Evolutionary conservation across 2,329 filamentous ascomycete species (phyloP).

Genomic region (Achaetomium macrosporum): DNA sequence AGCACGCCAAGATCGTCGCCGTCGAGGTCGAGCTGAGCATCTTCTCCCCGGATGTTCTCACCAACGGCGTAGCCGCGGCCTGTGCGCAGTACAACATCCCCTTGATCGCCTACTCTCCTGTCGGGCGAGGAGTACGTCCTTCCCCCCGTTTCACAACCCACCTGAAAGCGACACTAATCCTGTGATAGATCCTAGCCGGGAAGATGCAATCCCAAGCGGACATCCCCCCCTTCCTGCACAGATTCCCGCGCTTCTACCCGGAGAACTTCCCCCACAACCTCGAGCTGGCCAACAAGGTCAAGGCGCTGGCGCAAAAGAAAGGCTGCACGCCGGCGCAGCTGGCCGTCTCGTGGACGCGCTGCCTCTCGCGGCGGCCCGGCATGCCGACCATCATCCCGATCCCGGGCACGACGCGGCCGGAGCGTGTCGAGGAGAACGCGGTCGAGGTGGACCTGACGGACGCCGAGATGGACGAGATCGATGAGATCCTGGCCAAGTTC

Average conservation of each 20-base stretch:
- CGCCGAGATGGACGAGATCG: constrained; percentile 47
- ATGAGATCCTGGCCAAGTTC: constrained; percentile 43
- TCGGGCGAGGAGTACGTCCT: constrained; percentile 46
- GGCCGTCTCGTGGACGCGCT: constrained; percentile 56
- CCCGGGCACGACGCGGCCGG: constrained; percentile 53
- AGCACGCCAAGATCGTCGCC: constrained; percentile 39
- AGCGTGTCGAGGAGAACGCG: constrained; percentile 54
- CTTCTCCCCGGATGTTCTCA: constrained; percentile 41
- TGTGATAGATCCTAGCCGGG: constrained; percentile 34
- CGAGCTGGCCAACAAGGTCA: constrained; percentile 52
- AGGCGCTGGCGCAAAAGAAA: constrained; percentile 53
- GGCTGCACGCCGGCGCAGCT: constrained; percentile 56
- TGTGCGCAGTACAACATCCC: constrained; percentile 50
- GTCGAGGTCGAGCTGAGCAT: constrained; percentile 52
- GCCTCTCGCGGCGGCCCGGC: constrained; percentile 43
- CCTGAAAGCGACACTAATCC: neutral
- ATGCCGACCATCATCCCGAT: constrained; percentile 58
- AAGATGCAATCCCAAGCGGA: constrained; percentile 47
- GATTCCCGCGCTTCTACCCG: constrained; percentile 53
- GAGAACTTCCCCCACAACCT: constrained; percentile 60
- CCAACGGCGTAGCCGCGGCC: constrained; percentile 45
- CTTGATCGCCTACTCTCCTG: constrained; percentile 53
- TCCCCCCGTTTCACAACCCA: constrained; percentile 26
- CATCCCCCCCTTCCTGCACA: constrained; percentile 42
- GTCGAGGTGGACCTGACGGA: constrained; percentile 43